These are phyloP conservation scores for Mycosphaerella sp. DNA, from an alignment of 2,329 filamentous ascomycete species.

Conservation along the genomic window DNA sequence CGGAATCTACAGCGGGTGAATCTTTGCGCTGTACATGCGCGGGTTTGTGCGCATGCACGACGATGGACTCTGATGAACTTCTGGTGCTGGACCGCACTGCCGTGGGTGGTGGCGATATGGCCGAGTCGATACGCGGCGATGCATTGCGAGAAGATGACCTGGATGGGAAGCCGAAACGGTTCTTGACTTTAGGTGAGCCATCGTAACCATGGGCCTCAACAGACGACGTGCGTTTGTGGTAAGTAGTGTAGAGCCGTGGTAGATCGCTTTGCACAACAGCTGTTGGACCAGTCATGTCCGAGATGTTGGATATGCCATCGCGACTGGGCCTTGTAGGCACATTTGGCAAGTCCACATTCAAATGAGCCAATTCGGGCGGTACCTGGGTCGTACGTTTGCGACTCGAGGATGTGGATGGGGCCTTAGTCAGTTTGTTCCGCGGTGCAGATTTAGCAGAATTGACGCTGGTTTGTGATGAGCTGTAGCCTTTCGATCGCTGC, in stretches of 20 bases:
- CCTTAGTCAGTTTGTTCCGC: slow-evolving; percentile 15
- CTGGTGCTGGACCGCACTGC: slow-evolving; percentile 19
- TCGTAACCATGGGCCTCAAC: slow-evolving; percentile 38
- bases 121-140: slow-evolving; percentile 32
- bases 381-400: slow-evolving; percentile 14
- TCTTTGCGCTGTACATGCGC: slow-evolving; percentile 28
- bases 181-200: slow-evolving; percentile 34
- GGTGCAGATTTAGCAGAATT: slow-evolving; percentile 1
- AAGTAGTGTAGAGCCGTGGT: slow-evolving; percentile 41
- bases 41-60: neutral
- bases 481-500: neutral
- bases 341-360: slow-evolving; percentile 55
- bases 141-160: slow-evolving; percentile 30
- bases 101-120: slow-evolving; percentile 28
- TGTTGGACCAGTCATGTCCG: slow-evolving; percentile 42
- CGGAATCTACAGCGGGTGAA: slow-evolving; percentile 42
- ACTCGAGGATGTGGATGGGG: slow-evolving; percentile 2
- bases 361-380: slow-evolving; percentile 43
- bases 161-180: slow-evolving; percentile 36
- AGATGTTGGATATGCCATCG: slow-evolving; percentile 42
- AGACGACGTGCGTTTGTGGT: slow-evolving; percentile 49
- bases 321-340: slow-evolving; percentile 38
- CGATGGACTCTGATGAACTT: slow-evolving; percentile 17
- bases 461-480: neutral
- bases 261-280: slow-evolving; percentile 54